Conservation (phyloP, 2,329 filamentous ascomycete genomes). For the Fusarium redolens region DNA sequence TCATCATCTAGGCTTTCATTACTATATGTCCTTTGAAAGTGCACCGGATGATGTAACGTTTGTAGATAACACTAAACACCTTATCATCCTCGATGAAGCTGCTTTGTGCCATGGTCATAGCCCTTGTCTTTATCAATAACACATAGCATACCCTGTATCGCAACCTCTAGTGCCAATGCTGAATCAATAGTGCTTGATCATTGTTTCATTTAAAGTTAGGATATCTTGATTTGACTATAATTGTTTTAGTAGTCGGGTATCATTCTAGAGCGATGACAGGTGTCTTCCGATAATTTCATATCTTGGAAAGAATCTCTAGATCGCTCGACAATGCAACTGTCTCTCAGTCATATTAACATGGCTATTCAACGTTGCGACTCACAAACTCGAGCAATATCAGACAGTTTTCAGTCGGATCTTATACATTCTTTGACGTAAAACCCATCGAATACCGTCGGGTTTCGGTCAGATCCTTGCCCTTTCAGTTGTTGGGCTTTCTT, state of each 20-base stretch:
- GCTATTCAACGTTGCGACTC: not conserved
- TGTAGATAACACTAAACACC: not conserved
- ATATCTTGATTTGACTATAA: not conserved
- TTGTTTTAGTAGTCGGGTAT: not conserved
- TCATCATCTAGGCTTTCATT: not conserved
- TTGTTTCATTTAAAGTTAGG: too few relatives aligned
- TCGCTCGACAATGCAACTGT: not conserved
- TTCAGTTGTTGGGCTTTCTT: too few relatives aligned
- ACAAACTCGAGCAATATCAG: not conserved
- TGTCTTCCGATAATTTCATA: not conserved
- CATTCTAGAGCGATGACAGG: not conserved
- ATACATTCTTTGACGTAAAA: not conserved
- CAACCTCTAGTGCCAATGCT: not conserved
- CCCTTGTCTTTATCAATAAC: not conserved
- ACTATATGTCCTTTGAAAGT: not conserved
- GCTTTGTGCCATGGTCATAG: not conserved
- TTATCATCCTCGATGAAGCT: not conserved
- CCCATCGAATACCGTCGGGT: not conserved
- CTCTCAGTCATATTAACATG: not conserved
- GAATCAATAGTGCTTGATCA: not conserved
- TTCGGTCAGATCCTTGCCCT: not conserved
- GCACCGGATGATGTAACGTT: not conserved
- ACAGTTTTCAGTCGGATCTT: not conserved
- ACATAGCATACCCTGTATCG: not conserved
- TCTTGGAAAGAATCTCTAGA: not conserved